Evolutionary conservation across 1,139 yeast species (phyloP).

Genomic region (Eremothecium cymbalariae): DNA sequence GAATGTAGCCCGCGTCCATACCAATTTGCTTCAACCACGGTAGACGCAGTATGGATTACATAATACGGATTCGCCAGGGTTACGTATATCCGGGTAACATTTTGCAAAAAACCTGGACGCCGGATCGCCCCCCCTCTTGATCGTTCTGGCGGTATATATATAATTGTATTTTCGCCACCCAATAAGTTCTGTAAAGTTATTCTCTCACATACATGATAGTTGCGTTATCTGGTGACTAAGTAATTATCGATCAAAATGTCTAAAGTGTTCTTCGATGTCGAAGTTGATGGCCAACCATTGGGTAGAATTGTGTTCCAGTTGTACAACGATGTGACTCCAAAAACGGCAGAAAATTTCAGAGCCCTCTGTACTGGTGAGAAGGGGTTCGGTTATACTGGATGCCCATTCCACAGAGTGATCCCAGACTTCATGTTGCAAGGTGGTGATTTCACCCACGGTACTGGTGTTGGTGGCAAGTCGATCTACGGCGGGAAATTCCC

Average conservation of each 20-base stretch:
- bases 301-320: constrained; percentile 73
- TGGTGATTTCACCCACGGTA: constrained; percentile 89
- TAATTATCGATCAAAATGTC: too few relatives aligned
- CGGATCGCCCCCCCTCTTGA: too few relatives aligned
- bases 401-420: constrained; percentile 89
- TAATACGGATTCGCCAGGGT: not conserved
- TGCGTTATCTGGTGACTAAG: constrained; percentile 23
- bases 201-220: too few relatives aligned
- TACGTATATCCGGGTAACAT: not conserved
- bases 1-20: too few relatives aligned
- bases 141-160: not conserved
- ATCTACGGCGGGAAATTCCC: constrained; percentile 84
- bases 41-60: too few relatives aligned
- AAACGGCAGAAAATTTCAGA: constrained; percentile 80
- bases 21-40: too few relatives aligned
- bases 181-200: constrained; percentile 30
- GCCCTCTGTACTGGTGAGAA: constrained; percentile 54
- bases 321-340: constrained; percentile 85
- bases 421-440: constrained; percentile 95
- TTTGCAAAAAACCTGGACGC: not conserved
- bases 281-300: constrained; percentile 65
- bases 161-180: constrained; percentile 33
- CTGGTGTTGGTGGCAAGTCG: constrained; percentile 94
- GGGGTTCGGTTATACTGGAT: constrained; percentile 65
- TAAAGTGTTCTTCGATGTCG: constrained; percentile 79